Base-by-base conservation (phyloP, 108 stramenopile species). In the Thalassiosira profunda region DNA sequence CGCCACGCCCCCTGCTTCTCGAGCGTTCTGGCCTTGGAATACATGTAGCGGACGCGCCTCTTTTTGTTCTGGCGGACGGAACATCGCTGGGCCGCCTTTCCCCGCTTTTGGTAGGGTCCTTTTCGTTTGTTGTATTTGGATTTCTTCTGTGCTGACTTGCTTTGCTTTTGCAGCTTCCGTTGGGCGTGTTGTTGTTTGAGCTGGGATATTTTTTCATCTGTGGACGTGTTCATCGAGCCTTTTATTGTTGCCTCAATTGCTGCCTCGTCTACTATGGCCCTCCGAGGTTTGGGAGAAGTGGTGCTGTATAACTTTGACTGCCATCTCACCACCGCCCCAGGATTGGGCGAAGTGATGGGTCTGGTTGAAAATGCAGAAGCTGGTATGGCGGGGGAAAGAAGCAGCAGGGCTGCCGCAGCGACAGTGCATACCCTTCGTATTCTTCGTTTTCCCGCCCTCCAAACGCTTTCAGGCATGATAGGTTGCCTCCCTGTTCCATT, bases 1-100 rank as follows among this genome's bases (percentile, higher is more conserved):
- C 56, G 43, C 84, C 85, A 84, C 0, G 20, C 29, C 0, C 67
- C 55, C 6, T 4, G 28, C 14, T 57, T 57, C 45, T 57, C 55
- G 29, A 57, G 55, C 1, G 12, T 9, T 14, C 52, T 43, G 4
- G 74, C 74, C 43, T 75, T 67, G 30, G 65, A 49, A 29, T 75
- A 75, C 18, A 75, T 43, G 35, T 43, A 31, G n/a, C 65, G 49
- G 12, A 75, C 49, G 20, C 30, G 55, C 5, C 58, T 41, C 18
- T 61, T 72, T 24, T 61, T 28, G 46, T 72, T 62, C 44, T 72
- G 71, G 25, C 30, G 5, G 7, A 26, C 36, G 15, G 71, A 63
- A 17, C 61, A 63, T 43, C 30, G 28, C 28, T 52, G 42, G 26
- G 24, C 47, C 40, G 58, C 10, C 17, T 42, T 18, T n/a, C 42